These are phyloP conservation scores for Huiozyma naganishii DNA, from an alignment of 805 yeast species.

Conservation along the genomic window DNA sequence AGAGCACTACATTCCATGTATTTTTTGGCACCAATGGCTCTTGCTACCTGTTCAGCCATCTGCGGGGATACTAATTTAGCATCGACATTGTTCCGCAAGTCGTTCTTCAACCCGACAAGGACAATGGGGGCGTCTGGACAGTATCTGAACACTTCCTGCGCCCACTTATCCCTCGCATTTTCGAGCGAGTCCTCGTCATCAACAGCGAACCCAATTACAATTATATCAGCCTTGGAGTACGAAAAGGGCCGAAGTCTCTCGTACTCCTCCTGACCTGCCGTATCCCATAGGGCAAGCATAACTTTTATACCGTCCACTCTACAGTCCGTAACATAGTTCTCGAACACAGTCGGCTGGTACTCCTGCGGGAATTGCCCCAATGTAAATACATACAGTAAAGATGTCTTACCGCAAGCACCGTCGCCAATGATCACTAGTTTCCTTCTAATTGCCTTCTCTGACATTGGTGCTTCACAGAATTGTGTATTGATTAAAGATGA, in stretches of 20 bases:
- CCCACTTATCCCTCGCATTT: constrained; percentile 81
- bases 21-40: constrained; percentile 68
- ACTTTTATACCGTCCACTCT: constrained; percentile 90
- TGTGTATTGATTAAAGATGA: too few species aligned
- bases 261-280: constrained; percentile 95
- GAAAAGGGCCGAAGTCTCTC: constrained; percentile 82
- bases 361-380: constrained; percentile 88
- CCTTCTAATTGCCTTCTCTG: constrained; percentile 38
- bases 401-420: constrained; percentile 92
- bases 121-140: constrained; percentile 74
- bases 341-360: constrained; percentile 90
- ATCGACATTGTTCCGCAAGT: constrained; percentile 36
- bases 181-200: constrained; percentile 77
- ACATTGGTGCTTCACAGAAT: constrained; percentile 9
- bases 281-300: constrained; percentile 84
- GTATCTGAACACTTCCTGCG: constrained; percentile 66
- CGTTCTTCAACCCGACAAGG: constrained; percentile 77
- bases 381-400: constrained; percentile 81
- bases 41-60: constrained; percentile 63
- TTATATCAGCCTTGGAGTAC: constrained; percentile 77
- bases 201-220: constrained; percentile 76
- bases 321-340: constrained; percentile 88
- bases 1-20: constrained; percentile 85
- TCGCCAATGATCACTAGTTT: constrained; percentile 89
- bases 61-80: constrained; percentile 21